Evolutionary conservation across 495 filamentous ascomycete genomes (phyloP).

Genomic region (Neurospora sp.): DNA sequence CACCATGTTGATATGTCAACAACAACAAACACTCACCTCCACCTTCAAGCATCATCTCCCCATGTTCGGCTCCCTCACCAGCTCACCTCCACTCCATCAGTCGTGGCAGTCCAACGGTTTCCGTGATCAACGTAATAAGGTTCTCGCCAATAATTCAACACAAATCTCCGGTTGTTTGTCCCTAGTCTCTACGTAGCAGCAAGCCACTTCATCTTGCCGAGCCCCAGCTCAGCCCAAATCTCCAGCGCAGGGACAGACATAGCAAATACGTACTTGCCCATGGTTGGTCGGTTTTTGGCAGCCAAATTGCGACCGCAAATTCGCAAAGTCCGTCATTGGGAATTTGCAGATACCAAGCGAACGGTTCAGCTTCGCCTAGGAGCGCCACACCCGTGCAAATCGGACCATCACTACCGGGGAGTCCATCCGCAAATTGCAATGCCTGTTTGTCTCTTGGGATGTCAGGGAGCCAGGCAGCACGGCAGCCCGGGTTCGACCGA

Average conservation of each 20-base stretch:
- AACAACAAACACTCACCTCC: neutral
- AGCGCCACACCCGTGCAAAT: neutral
- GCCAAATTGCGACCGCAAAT: neutral
- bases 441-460: too few relatives aligned
- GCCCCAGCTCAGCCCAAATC: neutral
- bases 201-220: neutral
- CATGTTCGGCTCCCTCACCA: neutral
- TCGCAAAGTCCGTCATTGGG: neutral
- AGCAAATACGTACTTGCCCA: neutral
- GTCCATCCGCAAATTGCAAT: too few relatives aligned
- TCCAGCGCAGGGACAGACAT: neutral
- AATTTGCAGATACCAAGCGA: neutral
- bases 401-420: neutral
- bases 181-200: neutral
- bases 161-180: neutral
- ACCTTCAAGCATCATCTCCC: neutral
- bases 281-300: neutral
- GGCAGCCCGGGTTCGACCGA: neutral
- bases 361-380: neutral
- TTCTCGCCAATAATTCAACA: neutral
- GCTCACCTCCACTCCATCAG: neutral
- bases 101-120: neutral
- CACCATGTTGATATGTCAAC: neutral
- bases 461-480: neutral
- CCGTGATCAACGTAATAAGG: neutral